Evolutionary conservation across 306 rosid genomes (phyloP), one percentile per base, ranked within the genome.

Genomic region (Ochetophila trinervis): DNA sequence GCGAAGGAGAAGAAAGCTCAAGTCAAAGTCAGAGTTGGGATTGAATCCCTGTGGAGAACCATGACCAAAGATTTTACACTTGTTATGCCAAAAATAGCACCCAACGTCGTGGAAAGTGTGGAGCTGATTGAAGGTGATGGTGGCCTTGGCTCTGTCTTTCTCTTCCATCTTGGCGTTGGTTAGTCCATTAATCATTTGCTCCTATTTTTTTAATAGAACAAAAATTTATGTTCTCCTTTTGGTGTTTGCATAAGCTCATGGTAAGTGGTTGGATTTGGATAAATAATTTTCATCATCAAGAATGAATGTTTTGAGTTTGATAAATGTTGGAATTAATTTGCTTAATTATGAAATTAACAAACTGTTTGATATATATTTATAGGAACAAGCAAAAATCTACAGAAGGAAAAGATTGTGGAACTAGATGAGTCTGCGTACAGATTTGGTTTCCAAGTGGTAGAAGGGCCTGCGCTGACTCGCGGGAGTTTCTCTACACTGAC

Each of bases 401-500:
- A 57, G 65, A 69, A 24, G 12, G 74, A 69, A 49, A 57, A 69
- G 51, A 49, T 69, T 14, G 74, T 69, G 37, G 66, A 58, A 60
- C 58, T 69, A 27, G 66, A 69, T 4, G 66, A 57, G 17, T 48
- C 58, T 12, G 17, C 30, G 66, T 48, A 69, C 19, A 23, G 49
- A 48, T 24, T 37, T 67, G 63, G 40, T 11, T 14, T 55, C 24
- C 62, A 55, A 18, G 71, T 67, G 8, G 5, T 67, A n/a, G 53
- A 67, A 55, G 71, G 71, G 12, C 66, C 66, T 34, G 54, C 30
- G 20, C 44, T 54, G n/a, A 67, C 51, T 18, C 15, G 61, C 48
- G 57, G 74, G 16, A 16, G 23, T 20, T 69, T 69, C 32, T 69
- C 74, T 32, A 32, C 57, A 14, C 30, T 57, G 50, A 69, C 65